Base-by-base conservation (phyloP, 495 filamentous ascomycete genomes). In the Bacidia rubella region DNA sequence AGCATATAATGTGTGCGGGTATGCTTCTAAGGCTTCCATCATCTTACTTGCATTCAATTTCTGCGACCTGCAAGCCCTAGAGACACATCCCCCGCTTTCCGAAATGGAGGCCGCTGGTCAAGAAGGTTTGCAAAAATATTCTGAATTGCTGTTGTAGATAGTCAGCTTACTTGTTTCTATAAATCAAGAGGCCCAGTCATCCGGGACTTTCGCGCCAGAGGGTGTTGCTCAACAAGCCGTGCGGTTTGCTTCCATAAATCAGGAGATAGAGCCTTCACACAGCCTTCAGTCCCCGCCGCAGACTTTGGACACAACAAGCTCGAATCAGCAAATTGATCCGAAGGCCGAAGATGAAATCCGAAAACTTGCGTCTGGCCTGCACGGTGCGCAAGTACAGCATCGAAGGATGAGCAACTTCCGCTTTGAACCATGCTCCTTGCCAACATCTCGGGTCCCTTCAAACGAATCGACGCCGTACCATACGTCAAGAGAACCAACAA, bases 371-470 rank as follows among this genome's bases (percentile, higher is more conserved):
- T 73, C 78, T 53, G 79, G 74, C 43, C 65, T 94, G 45, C 82
- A 86, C 56, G 77, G 78, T 54, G 76, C 84, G 19, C 78, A 82
- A 61, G 71, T 92, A 53, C 89, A 95, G 65, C 80, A 85, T 60
- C 75, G 78, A 24, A 80, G 88, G n/a, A 78, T 90, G 67, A 83
- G 81, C 55, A 84, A 87, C 59, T 94, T 86, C 64, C 79, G 79
- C 3, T 95, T 89, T 64, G 89, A 94, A 58, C 81, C 89, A 22
- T 76, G 93, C 40, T 95, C 89, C 35, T 69, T 95, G 29, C 88
- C 88, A n/a, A 71, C 79, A 23, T 93, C 87, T 26, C 79, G 86
- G 69, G 89, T 90, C 79, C 60, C 61, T 47, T 67, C 67, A 5
- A 61, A 59, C 43, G 67, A 68, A 51, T 60, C 66, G 15, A 63